phyloP scores from a whole-genome alignment of 345 rosid genomes.

The Rhodomyrtus tomentosa region DNA sequence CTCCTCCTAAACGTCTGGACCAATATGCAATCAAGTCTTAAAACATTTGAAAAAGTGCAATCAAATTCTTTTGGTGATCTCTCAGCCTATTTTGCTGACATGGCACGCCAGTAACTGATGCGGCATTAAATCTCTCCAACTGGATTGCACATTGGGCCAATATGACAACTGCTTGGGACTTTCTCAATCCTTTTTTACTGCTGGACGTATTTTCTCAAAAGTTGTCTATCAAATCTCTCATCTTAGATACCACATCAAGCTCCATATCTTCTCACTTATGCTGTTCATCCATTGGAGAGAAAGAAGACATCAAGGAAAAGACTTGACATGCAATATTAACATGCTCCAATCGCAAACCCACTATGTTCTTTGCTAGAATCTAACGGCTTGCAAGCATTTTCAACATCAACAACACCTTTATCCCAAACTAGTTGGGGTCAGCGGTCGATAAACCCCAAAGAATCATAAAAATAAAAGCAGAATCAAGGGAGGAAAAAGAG shows the following conservation, averaged over 20 bases:
- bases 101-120: background rate
- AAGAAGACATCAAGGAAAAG: background rate
- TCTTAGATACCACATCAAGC: background rate
- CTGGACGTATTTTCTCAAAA: background rate
- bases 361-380: background rate
- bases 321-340: background rate
- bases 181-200: background rate
- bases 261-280: background rate
- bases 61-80: background rate
- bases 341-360: background rate
- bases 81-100: background rate
- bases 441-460: too few relatives aligned
- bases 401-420: too few relatives aligned
- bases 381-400: background rate
- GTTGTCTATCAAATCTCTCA: background rate
- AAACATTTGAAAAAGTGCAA: background rate
- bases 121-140: background rate
- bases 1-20: background rate
- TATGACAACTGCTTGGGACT: background rate
- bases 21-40: background rate
- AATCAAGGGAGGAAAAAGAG: too few relatives aligned
- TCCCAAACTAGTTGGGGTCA: too few relatives aligned
- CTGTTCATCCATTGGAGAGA: background rate
- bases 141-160: background rate
- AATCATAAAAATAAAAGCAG: too few relatives aligned